These are phyloP conservation scores for Dictyostelium firmibasis DNA, from an alignment of 78 protist species.

Conservation along the genomic window DNA sequence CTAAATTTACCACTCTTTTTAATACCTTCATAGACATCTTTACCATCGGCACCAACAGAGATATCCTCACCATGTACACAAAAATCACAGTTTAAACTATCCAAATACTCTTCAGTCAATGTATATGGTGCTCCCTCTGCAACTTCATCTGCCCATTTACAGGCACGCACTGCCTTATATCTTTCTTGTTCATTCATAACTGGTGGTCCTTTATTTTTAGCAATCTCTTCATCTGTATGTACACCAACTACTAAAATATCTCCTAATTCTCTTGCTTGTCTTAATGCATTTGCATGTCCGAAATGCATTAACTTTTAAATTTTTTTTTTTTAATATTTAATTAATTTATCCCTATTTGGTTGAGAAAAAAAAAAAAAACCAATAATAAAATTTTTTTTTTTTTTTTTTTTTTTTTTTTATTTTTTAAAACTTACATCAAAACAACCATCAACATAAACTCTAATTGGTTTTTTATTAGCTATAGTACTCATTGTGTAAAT, in stretches of 20 bases:
- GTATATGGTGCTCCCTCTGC: slow-evolving; percentile 92
- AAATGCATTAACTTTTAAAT: slow-evolving; percentile 86
- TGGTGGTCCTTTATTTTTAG: slow-evolving; percentile 93
- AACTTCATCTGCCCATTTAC: slow-evolving; percentile 98
- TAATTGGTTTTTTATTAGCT: slow-evolving; percentile 59
- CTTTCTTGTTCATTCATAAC: slow-evolving; percentile 95
- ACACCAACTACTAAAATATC: slow-evolving; percentile 92
- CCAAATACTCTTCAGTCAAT: slow-evolving; percentile 72
- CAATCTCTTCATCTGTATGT: slow-evolving; percentile 94
- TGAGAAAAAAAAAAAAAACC: no score
- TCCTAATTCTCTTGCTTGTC: slow-evolving; percentile 88
- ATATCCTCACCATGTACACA: slow-evolving; percentile 92
- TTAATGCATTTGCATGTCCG: slow-evolving; percentile 95
- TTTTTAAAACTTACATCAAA: slow-evolving; percentile 85
- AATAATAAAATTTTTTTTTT: not conserved
- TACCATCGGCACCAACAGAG: slow-evolving; percentile 84
- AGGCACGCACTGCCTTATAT: slow-evolving; percentile 91
- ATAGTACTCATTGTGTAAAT: slow-evolving; percentile 1
- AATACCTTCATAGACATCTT: slow-evolving; percentile 90
- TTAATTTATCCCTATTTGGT: not conserved
- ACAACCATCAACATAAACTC: slow-evolving; percentile 92
- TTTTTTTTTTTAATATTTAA: not conserved
- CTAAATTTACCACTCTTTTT: slow-evolving; percentile 88
- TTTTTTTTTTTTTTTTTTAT: not conserved
- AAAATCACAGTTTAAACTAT: slow-evolving; percentile 74